Percentiles rank a stretch among this genome's conserved stretches.
These are phyloP conservation scores for Torulaspora indica DNA, from an alignment of 805 yeast species.

Conservation along the genomic window DNA sequence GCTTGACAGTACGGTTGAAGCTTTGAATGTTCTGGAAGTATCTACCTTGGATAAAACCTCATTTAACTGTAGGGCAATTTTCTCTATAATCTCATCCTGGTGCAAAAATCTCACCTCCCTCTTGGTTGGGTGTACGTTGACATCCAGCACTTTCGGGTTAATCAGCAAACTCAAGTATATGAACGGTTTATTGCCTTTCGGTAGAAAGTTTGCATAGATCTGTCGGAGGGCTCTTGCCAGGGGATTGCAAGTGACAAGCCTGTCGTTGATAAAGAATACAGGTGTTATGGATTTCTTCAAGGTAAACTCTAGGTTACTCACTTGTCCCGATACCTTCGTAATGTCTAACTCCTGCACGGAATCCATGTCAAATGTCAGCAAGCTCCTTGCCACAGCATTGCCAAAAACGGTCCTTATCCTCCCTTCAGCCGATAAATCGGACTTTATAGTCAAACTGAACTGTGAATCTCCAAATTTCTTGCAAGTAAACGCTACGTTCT, in stretches of 20 bases:
- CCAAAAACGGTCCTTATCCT: conserved; percentile 75
- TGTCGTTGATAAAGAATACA: conserved; percentile 76
- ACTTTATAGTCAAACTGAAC: conserved; percentile 57
- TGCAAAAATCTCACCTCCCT: conserved; percentile 80
- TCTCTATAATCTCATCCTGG: conserved; percentile 80
- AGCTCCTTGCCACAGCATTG: conserved; percentile 56
- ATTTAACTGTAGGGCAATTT: conserved; percentile 48
- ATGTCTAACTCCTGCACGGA: conserved; percentile 48
- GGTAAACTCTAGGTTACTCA: conserved; percentile 69
- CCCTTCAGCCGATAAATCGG: conserved; percentile 49
- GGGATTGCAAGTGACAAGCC: conserved; percentile 81
- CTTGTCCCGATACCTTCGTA: conserved; percentile 48
- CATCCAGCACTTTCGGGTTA: conserved; percentile 71
- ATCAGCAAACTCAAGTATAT: conserved; percentile 68
- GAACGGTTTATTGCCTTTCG: conserved; percentile 75
- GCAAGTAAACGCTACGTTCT: conserved; percentile 67
- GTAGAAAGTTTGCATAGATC: conserved; percentile 60
- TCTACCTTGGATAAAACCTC: conserved; percentile 53
- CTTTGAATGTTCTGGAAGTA: conserved; percentile 59
- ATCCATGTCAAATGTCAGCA: conserved; percentile 45
- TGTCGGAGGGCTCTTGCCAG: conserved; percentile 61
- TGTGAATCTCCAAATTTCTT: conserved; percentile 75
- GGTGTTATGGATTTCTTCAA: conserved; percentile 60
- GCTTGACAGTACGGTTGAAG: conserved; percentile 51
- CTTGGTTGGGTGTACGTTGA: conserved; percentile 94